These are phyloP conservation scores for Ormosia semicastrata DNA, from an alignment of 306 rosid species.

Conservation along the genomic window DNA sequence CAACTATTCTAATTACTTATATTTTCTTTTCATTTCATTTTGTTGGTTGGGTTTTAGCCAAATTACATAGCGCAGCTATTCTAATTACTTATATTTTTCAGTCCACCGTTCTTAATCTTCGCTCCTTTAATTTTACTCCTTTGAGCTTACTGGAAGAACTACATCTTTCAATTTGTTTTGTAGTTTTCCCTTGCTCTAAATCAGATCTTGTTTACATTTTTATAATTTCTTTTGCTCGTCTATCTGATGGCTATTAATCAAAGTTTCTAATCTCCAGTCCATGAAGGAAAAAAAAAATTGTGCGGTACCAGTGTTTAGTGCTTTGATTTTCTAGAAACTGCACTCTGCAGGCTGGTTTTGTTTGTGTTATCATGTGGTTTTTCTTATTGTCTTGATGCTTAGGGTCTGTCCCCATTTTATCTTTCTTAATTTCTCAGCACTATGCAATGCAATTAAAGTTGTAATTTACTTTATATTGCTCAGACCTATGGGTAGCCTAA, in stretches of 20 bases:
- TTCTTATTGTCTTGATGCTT: neutral
- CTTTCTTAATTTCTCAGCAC: neutral
- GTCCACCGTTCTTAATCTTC: slow-evolving; percentile 32
- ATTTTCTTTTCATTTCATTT: slow-evolving; percentile 39
- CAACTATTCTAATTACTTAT: slow-evolving; percentile 23
- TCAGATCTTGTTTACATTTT: slow-evolving; percentile 18
- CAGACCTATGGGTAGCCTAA: neutral
- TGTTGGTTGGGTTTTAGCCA: slow-evolving; percentile 45
- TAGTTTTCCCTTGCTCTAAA: slow-evolving; percentile 23
- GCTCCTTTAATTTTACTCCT: slow-evolving; percentile 23
- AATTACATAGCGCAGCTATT: slow-evolving; percentile 36
- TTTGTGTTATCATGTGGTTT: neutral
- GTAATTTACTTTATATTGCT: slow-evolving; percentile 27
- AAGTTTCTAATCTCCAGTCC: slow-evolving; percentile 25
- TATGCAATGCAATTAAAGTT: neutral
- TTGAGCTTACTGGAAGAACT: slow-evolving; percentile 12
- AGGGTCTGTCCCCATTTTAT: neutral
- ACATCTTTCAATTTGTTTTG: slow-evolving; percentile 18
- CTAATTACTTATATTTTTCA: slow-evolving; percentile 25
- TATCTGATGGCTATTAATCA: slow-evolving; percentile 17
- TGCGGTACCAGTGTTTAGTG: slow-evolving; percentile 5
- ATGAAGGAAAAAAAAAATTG: neutral
- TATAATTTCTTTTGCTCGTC: slow-evolving; percentile 23
- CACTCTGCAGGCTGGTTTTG: slow-evolving; percentile 15
- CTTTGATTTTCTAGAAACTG: slow-evolving; percentile 23